Percentiles rank a stretch among this genome's conserved stretches.
phyloP scores from a whole-genome alignment of 2,329 filamentous ascomycete species.

The Colletotrichum gloeosporioides region DNA sequence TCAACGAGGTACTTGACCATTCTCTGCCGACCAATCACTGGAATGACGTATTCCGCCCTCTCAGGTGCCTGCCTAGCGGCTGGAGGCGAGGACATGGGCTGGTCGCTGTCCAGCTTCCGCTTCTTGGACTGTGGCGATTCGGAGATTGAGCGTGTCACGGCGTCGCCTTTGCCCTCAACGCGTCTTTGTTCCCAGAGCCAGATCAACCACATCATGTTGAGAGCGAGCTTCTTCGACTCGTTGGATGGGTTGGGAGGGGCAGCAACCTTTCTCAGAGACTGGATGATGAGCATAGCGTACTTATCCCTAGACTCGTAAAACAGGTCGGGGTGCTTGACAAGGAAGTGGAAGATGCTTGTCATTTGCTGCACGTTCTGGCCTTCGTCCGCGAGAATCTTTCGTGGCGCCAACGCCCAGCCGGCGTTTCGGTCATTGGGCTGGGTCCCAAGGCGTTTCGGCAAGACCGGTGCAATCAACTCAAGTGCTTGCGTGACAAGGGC shows the following conservation, averaged over 20 bases:
- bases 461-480: slow-evolving; percentile 90
- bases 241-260: slow-evolving; percentile 82
- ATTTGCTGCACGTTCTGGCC: slow-evolving; percentile 94
- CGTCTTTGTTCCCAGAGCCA: slow-evolving; percentile 92
- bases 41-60: slow-evolving; percentile 71
- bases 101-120: slow-evolving; percentile 74
- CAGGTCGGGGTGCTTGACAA: slow-evolving; percentile 88
- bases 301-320: slow-evolving; percentile 96
- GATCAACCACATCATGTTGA: slow-evolving; percentile 90
- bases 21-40: slow-evolving; percentile 71
- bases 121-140: slow-evolving; percentile 79
- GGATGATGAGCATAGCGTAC: slow-evolving; percentile 87
- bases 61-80: slow-evolving; percentile 54
- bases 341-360: slow-evolving; percentile 96
- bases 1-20: slow-evolving; percentile 95
- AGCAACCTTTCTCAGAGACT: slow-evolving; percentile 87
- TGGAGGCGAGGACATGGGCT: slow-evolving; percentile 59
- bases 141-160: slow-evolving; percentile 49
- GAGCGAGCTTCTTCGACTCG: slow-evolving; percentile 88
- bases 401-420: slow-evolving; percentile 87
- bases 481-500: slow-evolving; percentile 92
- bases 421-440: slow-evolving; percentile 74
- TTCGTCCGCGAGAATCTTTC: slow-evolving; percentile 91
- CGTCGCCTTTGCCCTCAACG: slow-evolving; percentile 63
- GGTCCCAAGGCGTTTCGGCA: slow-evolving; percentile 81